A percentile compares a stretch with the other conserved stretches of the same genome.
These are phyloP conservation scores for Stephania japonica DNA, from an alignment of 164 flowering plant species.

Conservation along the genomic window DNA sequence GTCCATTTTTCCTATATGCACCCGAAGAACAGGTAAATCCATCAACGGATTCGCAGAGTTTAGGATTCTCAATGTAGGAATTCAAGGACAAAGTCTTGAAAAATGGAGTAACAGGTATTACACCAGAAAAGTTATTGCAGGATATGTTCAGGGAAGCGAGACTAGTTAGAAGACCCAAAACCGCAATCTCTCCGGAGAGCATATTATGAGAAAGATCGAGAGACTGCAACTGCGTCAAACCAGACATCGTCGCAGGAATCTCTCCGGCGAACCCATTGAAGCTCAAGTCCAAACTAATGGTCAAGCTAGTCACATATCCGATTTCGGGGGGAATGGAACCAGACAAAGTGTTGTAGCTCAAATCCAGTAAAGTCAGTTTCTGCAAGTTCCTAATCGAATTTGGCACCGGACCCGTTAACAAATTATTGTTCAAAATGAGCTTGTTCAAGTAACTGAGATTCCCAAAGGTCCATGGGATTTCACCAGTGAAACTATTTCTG, in stretches of 20 bases:
- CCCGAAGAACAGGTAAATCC: constrained; percentile 69
- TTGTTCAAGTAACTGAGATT: constrained; percentile 86
- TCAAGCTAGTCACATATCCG: constrained; percentile 70
- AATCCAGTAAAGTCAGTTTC: constrained; percentile 79
- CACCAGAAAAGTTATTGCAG: constrained; percentile 86
- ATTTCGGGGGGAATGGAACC: constrained; percentile 80
- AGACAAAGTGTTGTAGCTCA: constrained; percentile 74
- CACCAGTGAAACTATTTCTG: constrained; percentile 73
- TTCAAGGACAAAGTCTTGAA: constrained; percentile 57
- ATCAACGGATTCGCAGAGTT: constrained; percentile 67
- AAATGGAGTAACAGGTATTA: constrained; percentile 78
- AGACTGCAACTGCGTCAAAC: constrained; percentile 73
- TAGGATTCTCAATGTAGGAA: constrained; percentile 54
- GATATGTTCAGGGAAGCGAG: constrained; percentile 82
- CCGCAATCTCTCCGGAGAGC: constrained; percentile 55
- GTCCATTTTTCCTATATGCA: constrained; percentile 26
- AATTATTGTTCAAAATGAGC: constrained; percentile 77
- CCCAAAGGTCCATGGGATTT: constrained; percentile 73
- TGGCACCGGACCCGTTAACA: constrained; percentile 66
- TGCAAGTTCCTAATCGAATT: constrained; percentile 50
- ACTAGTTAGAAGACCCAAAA: constrained; percentile 62
- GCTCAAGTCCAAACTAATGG: constrained; percentile 81
- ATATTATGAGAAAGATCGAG: constrained; percentile 78
- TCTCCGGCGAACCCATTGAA: constrained; percentile 64
- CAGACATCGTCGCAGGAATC: constrained; percentile 61